Evolutionary conservation across 179 eudicot genomes (phyloP).

Genomic region (Silene noctiflora): DNA sequence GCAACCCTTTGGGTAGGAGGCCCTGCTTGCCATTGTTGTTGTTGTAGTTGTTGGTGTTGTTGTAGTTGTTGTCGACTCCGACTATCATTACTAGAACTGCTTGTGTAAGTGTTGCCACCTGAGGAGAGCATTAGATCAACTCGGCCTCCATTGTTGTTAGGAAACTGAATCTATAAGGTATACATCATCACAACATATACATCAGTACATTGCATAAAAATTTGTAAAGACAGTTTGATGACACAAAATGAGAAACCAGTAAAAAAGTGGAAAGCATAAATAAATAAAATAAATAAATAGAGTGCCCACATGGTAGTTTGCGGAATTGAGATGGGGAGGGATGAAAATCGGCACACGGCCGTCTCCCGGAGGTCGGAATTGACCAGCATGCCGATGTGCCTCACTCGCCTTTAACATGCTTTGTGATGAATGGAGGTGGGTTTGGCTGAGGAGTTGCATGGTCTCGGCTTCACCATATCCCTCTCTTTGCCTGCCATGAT

Average conservation of each 20-base stretch:
- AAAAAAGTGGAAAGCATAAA: background rate
- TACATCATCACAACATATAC: background rate
- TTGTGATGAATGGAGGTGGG: constrained; percentile 34
- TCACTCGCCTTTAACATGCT: constrained; percentile 24
- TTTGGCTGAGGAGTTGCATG: constrained; percentile 39
- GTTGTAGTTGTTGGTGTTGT: constrained; percentile 22
- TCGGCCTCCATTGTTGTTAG: constrained; percentile 52
- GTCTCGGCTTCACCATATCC: constrained; percentile 37
- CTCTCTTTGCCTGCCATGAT: constrained; percentile 31
- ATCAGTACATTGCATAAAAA: background rate
- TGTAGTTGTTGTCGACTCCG: constrained; percentile 17
- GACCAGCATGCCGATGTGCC: constrained; percentile 34
- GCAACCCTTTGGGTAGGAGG: constrained; percentile 46
- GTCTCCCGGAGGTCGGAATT: constrained; percentile 29
- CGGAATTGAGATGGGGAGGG: constrained; percentile 43
- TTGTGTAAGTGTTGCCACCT: background rate
- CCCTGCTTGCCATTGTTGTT: constrained; percentile 46
- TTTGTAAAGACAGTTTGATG: background rate
- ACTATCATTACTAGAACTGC: constrained; percentile 5
- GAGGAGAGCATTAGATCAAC: constrained; percentile 30
- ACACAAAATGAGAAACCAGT: background rate
- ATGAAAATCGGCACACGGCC: constrained; percentile 36
- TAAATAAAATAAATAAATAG: background rate
- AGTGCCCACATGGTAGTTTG: constrained; percentile 42
- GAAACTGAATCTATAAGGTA: constrained; percentile 42